These are phyloP conservation scores for Backusella parvicylindrica DNA, from an alignment of 192 early-diverging fungal species.

Conservation along the genomic window DNA sequence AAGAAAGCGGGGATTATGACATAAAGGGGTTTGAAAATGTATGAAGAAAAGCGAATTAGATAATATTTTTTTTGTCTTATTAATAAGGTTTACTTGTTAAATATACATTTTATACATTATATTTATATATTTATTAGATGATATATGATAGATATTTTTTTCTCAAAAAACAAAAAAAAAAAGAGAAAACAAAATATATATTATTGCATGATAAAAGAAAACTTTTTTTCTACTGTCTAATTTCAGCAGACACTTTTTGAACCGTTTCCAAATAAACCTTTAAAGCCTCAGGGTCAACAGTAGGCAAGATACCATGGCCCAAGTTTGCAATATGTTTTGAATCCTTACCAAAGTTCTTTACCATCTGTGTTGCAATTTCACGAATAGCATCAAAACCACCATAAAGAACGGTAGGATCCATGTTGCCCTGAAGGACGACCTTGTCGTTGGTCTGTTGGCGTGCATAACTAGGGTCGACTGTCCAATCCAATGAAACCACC, in stretches of 20 bases:
- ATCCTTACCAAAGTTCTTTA: conserved; percentile 71
- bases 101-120: too few relatives aligned
- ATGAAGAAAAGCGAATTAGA: neutral
- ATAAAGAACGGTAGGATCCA: conserved; percentile 86
- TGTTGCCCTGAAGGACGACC: conserved; percentile 90
- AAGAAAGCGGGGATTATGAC: neutral
- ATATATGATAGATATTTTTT: too few relatives aligned
- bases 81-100: too few relatives aligned
- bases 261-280: conserved; percentile 69
- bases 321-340: conserved; percentile 88
- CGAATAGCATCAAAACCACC: conserved; percentile 72
- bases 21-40: neutral
- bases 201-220: neutral
- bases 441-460: conserved; percentile 46
- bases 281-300: conserved; percentile 67
- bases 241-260: conserved; percentile 54
- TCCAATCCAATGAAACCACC: conserved; percentile 91
- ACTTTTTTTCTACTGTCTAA: conserved; percentile 26
- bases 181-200: neutral
- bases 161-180: too few relatives aligned
- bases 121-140: neutral
- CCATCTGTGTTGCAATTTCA: conserved; percentile 71
- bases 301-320: conserved; percentile 95
- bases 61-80: neutral
- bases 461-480: conserved; percentile 66